These are phyloP conservation scores for Rugonectria rugulosa DNA, from an alignment of 2,329 filamentous ascomycete species.

Conservation along the genomic window DNA sequence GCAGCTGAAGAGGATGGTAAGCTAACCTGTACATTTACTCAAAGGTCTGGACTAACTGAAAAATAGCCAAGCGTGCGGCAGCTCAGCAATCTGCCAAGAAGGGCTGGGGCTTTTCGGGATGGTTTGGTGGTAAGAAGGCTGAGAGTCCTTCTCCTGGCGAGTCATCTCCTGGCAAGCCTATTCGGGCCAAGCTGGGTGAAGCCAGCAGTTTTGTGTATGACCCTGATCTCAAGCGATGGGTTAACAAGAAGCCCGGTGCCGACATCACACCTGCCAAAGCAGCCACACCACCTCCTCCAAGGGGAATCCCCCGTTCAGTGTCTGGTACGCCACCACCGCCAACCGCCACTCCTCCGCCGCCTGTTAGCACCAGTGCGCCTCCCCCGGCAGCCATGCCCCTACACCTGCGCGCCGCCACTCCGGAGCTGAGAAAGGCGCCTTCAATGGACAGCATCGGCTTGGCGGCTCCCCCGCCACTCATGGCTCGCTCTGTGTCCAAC, in stretches of 20 bases:
- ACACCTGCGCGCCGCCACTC: slow-evolving; percentile 37
- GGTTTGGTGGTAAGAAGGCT: slow-evolving; percentile 79
- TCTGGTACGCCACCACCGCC: slow-evolving; percentile 60
- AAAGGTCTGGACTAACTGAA: slow-evolving; percentile 21
- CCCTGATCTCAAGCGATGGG: slow-evolving; percentile 95
- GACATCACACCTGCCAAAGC: slow-evolving; percentile 66
- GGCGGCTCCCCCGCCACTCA: slow-evolving; percentile 44
- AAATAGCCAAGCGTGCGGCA: slow-evolving; percentile 66
- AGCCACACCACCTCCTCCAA: slow-evolving; percentile 82
- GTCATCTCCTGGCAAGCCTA: slow-evolving; percentile 67
- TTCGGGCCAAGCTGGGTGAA: slow-evolving; percentile 93
- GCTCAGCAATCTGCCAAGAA: slow-evolving; percentile 60
- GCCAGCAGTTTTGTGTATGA: slow-evolving; percentile 94
- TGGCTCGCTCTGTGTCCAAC: slow-evolving; percentile 58
- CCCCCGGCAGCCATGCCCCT: slow-evolving; percentile 41
- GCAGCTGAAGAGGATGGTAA: slow-evolving; percentile 80
- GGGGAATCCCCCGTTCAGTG: slow-evolving; percentile 61
- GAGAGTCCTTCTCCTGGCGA: slow-evolving; percentile 43
- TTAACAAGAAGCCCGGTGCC: slow-evolving; percentile 89
- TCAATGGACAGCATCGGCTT: slow-evolving; percentile 48
- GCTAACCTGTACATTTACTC: slow-evolving; percentile 31
- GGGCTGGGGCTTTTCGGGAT: slow-evolving; percentile 83
- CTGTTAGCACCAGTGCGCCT: slow-evolving; percentile 42
- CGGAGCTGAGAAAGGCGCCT: slow-evolving; percentile 44
- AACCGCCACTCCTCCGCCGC: slow-evolving; percentile 44